Evolutionary conservation across 1,284 basidiomycete species (phyloP).

Genomic region (Boletus holoroseus): DNA sequence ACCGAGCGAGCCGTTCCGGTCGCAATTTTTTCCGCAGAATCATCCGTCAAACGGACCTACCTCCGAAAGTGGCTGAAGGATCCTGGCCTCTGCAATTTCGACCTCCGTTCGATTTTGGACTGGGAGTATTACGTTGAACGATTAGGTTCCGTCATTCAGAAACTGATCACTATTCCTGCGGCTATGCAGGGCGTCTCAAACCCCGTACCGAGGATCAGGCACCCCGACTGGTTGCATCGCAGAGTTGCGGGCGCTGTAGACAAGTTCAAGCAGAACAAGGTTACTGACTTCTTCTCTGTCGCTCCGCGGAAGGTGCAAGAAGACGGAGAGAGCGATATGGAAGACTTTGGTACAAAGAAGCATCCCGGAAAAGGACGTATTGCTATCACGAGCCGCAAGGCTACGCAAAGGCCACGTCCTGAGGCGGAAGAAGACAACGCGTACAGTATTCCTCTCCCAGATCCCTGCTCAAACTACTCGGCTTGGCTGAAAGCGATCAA

Average conservation of each 20-base stretch:
- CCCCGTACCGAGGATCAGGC: conserved; percentile 91
- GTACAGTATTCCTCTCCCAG: conserved; percentile 43
- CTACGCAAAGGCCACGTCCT: conserved; percentile 37
- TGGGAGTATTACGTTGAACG: conserved; percentile 99
- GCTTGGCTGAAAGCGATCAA: conserved; percentile 80
- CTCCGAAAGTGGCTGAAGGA: conserved; percentile 97
- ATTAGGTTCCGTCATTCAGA: conserved; percentile 96
- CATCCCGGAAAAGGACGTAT: conserved; percentile 40
- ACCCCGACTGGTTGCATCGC: conserved; percentile 96
- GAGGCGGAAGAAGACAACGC: conserved; percentile 37
- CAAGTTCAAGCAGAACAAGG: conserved; percentile 96
- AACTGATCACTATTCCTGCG: conserved; percentile 98
- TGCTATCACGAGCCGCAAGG: conserved; percentile 53
- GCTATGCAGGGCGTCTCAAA: conserved; percentile 97
- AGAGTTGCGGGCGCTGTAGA: conserved; percentile 87
- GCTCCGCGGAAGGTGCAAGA: conserved; percentile 31
- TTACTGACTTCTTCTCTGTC: conserved; percentile 87
- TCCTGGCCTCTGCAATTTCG: conserved; percentile 82
- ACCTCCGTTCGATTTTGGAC: conserved; percentile 91
- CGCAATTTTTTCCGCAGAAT: conserved; percentile 98
- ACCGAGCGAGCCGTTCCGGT: conserved; percentile 97
- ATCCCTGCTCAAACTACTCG: conserved; percentile 64
- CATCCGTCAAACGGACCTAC: conserved; percentile 83
- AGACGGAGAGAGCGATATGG: conserved; percentile 51
- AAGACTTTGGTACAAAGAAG: conserved; percentile 51